Conservation (phyloP, 176 grass and related monocot genomes). For the Lolium multiflorum region DNA sequence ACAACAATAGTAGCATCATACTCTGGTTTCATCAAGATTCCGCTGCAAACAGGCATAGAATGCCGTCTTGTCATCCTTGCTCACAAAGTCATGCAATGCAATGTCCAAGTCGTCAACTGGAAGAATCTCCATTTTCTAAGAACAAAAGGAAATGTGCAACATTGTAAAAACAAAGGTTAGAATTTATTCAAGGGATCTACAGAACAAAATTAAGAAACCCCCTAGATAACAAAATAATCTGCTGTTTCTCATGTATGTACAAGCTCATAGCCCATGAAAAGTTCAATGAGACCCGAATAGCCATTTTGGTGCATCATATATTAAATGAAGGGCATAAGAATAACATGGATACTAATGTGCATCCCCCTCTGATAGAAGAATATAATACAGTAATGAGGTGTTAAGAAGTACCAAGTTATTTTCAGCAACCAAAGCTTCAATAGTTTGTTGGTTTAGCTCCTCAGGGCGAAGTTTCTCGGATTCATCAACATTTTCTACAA, state of each 20-base stretch:
- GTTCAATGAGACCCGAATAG: not conserved
- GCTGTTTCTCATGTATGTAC: not conserved
- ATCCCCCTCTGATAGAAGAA: conserved; percentile 34
- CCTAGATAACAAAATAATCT: conserved; percentile 19
- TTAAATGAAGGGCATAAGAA: conserved; percentile 21
- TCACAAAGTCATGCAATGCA: conserved; percentile 97
- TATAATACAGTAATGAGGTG: conserved; percentile 9
- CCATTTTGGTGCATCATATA: conserved; percentile 1
- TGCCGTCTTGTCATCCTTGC: conserved; percentile 90
- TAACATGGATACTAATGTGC: conserved; percentile 23
- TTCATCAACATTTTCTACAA: conserved; percentile 81
- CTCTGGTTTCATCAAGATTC: conserved; percentile 91
- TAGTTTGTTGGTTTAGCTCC: conserved; percentile 99
- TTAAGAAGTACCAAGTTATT: conserved; percentile 90
- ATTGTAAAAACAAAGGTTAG: not conserved
- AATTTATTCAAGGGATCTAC: conserved; percentile 18
- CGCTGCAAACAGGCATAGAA: conserved; percentile 87
- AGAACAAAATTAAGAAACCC: not conserved
- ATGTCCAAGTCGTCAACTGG: conserved; percentile 97
- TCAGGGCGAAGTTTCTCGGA: conserved; percentile 90
- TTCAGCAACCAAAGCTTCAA: conserved; percentile 97
- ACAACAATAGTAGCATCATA: conserved; percentile 41
- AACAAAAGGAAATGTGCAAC: conserved; percentile 5
- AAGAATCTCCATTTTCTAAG: conserved; percentile 99
- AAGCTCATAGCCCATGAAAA: not conserved